Conservation (phyloP, 345 rosid genomes). For the Sonneratia alba region DNA sequence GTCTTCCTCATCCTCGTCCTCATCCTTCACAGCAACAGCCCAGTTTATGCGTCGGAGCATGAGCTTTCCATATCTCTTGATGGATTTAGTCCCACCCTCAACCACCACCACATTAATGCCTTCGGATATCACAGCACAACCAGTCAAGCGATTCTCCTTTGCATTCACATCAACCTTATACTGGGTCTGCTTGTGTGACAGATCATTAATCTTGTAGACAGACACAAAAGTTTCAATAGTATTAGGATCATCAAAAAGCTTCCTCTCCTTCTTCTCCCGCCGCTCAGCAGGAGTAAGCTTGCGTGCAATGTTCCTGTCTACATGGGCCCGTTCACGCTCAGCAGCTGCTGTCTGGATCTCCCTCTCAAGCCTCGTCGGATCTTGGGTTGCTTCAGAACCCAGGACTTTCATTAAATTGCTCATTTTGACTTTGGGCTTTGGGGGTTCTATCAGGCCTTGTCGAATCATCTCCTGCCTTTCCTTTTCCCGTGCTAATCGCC, state of each 20-base stretch:
- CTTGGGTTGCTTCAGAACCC: conserved; percentile 95
- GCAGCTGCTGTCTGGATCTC: conserved; percentile 91
- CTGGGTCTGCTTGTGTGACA: conserved; percentile 70
- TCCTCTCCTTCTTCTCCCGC: conserved; percentile 87
- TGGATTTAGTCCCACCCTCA: conserved; percentile 86
- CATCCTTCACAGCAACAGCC: conserved; percentile 71
- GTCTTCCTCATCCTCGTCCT: conserved; percentile 35
- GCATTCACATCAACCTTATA: conserved; percentile 94
- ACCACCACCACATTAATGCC: conserved; percentile 72
- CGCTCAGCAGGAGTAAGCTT: conserved; percentile 93
- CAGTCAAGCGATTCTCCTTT: conserved; percentile 71
- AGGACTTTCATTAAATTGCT: conserved; percentile 95
- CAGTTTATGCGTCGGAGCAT: conserved; percentile 84
- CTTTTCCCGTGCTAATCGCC: conserved; percentile 81
- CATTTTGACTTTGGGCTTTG: conserved; percentile 83
- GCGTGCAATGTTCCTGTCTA: conserved; percentile 79
- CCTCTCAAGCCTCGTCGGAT: conserved; percentile 90
- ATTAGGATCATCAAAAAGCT: conserved; percentile 72
- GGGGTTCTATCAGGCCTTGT: conserved; percentile 91
- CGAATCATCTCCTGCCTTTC: conserved; percentile 96
- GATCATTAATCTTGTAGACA: conserved; percentile 72
- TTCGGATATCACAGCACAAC: conserved; percentile 67
- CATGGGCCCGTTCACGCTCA: conserved; percentile 97
- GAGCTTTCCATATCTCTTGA: conserved; percentile 82
- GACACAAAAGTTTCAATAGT: conserved; percentile 67